Percentiles rank a stretch among this genome's conserved stretches.
Evolutionary conservation across 2,329 filamentous ascomycete species (phyloP).

Genomic region (Sporothrix protearum): DNA sequence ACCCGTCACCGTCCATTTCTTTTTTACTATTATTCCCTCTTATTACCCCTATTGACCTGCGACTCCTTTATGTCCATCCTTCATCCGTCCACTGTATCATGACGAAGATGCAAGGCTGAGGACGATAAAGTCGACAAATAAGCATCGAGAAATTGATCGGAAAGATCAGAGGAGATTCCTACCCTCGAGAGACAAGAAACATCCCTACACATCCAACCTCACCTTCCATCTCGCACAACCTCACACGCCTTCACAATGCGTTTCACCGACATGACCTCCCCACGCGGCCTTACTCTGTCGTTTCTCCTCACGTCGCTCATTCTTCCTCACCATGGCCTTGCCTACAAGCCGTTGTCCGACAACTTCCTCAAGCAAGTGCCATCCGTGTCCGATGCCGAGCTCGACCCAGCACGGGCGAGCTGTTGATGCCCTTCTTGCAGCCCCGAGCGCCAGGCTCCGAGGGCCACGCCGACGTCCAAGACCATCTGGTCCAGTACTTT

Average conservation of each 20-base stretch:
- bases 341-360: constrained; percentile 56
- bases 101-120: background rate
- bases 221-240: background rate
- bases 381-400: constrained; percentile 56
- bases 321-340: constrained; percentile 32
- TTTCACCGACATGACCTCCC: background rate
- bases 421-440: constrained; percentile 72
- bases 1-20: background rate
- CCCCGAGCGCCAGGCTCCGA: constrained; percentile 71
- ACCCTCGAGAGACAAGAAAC: background rate
- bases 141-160: too few relatives aligned
- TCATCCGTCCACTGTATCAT: background rate
- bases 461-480: constrained; percentile 62
- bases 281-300: background rate
- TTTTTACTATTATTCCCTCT: background rate
- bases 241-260: background rate
- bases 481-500: constrained; percentile 73
- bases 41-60: background rate
- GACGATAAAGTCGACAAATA: background rate
- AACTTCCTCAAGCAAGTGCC: constrained; percentile 61
- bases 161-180: background rate
- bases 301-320: background rate
- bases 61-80: background rate
- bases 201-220: background rate
- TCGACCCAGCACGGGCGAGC: constrained; percentile 63